Base-by-base conservation (phyloP, 2,329 filamentous ascomycete species). In the Botryosphaeria dothidea region DNA sequence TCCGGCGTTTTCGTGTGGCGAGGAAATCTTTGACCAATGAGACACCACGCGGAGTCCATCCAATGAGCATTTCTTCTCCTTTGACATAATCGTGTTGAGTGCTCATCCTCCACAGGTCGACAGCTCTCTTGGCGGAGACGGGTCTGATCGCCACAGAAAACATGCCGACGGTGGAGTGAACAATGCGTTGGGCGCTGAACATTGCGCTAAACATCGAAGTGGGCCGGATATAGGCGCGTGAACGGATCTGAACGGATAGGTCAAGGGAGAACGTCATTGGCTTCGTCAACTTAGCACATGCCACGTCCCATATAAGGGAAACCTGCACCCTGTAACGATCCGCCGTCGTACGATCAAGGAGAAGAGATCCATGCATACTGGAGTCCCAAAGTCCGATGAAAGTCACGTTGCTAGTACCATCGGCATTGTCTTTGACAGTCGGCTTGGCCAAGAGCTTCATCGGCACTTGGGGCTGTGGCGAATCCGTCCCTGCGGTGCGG, bases 331-430 rank as follows among this genome's bases (percentile, higher is more conserved):
- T 90, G 76, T 95, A 93, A 74, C 93, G 95, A 66, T 97, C 93
- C n/a, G 92, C 87, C 1, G 95, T 98, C 1, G 92, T 90, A 27
- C 94, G 89, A 77, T 99, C 93, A n/a, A 99, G 86, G 15, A 98
- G 84, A n/a, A 96, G 82, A 5, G 95, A 97, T 68, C 88, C 89
- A 77, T 99, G 95, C 69, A 95, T 84, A 72, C 93, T 96, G 0
- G 94, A 97, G 75, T 99, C 95, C 95, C 95, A 99, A 73, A 98
- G 93, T 0, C 91, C 93, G n/a, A 90, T 85, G 48, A 98, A 84
- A 1, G 90, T 93, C 41, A 97, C 89, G 74, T 90, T 93, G 38
- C 89, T 90, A 0, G 93, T 97, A 41, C 95, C 95, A 74, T 98
- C 96, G 25, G 92, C 88, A 73, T 97, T 96, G 65, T 91, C 88